Evolutionary conservation across 805 yeast species (phyloP), one percentile per base, ranked within the genome.

Genomic region (Torulaspora gathmanii): DNA sequence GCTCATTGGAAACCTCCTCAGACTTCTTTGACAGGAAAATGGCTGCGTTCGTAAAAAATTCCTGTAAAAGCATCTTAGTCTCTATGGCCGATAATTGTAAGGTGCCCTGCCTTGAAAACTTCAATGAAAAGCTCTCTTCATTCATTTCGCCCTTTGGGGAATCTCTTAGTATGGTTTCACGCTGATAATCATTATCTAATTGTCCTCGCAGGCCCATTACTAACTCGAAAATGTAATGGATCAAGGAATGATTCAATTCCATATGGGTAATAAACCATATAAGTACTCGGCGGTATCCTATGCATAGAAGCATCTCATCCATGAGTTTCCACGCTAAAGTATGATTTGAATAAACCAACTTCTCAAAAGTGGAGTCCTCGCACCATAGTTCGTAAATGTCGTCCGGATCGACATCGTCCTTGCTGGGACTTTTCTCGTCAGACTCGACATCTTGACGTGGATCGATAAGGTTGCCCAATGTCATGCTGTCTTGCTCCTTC

Each of bases 291-390:
- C 90, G 71, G 52, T 72, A 75, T 0, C 88, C 88, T 45, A 69
- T 67, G 41, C 80, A 76, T 86, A 83, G 82, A 43, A 84, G 67
- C 71, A 85, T 66, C 62, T 85, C 91, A 61, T 83, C 89, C 58
- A 83, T 67, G 42, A 83, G 67, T 13, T 74, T 68, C 58, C 78
- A 75, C 0, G 81, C 74, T 3, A 80, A 64, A 9, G 71, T 67
- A 4, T 78, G 78, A 56, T 82, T 80, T 44, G 68, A 64, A 19
- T 70, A 70, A 15, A 82, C 55, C 46, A 80, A 67, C 31, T 73
- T 68, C 50, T 78, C 83, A 58, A 82, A 79, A 1, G 69, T 67
- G 61, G 57, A 58, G 45, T 67, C 70, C 7, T 68, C 57, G 30
- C 74, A 69, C 65, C 78, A 70, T 45, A 63, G 66, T 37, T 70